Evolutionary conservation across 352 stramenopile species (phyloP).

Genomic region (Pythium monospermum): DNA sequence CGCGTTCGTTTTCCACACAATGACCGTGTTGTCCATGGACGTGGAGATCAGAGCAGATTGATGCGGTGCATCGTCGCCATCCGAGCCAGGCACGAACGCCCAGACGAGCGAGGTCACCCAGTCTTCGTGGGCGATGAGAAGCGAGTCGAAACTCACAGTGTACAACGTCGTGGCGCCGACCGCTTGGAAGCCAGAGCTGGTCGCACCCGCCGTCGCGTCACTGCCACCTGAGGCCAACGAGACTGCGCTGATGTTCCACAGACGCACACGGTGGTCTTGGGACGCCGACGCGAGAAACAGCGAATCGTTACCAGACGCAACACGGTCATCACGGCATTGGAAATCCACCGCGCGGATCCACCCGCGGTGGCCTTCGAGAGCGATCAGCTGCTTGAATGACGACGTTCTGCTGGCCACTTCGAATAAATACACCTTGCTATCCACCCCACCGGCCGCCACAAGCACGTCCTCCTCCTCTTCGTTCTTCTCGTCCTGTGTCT

Average conservation of each 20-base stretch:
- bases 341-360: constrained; percentile 75
- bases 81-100: constrained; percentile 21
- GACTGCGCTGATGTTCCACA: constrained; percentile 45
- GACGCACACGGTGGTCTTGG: constrained; percentile 63
- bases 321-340: constrained; percentile 5
- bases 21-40: constrained; percentile 79
- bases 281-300: constrained; percentile 54
- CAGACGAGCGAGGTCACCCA: constrained; percentile 76
- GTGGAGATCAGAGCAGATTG: constrained; percentile 39
- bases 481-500: neutral
- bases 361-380: constrained; percentile 52
- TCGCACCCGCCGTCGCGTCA: constrained; percentile 5
- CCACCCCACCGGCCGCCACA: constrained; percentile 59
- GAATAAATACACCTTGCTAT: constrained; percentile 61
- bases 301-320: neutral
- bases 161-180: constrained; percentile 22
- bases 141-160: constrained; percentile 54
- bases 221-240: neutral
- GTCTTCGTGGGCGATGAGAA: constrained; percentile 72
- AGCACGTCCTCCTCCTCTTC: constrained; percentile 31
- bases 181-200: constrained; percentile 32
- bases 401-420: constrained; percentile 24
- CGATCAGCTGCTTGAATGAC: constrained; percentile 28
- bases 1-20: constrained; percentile 44
- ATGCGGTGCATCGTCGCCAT: neutral